Evolutionary conservation across 2,329 filamentous ascomycete species (phyloP).

Genomic region (Penicillium psychrosexuale): DNA sequence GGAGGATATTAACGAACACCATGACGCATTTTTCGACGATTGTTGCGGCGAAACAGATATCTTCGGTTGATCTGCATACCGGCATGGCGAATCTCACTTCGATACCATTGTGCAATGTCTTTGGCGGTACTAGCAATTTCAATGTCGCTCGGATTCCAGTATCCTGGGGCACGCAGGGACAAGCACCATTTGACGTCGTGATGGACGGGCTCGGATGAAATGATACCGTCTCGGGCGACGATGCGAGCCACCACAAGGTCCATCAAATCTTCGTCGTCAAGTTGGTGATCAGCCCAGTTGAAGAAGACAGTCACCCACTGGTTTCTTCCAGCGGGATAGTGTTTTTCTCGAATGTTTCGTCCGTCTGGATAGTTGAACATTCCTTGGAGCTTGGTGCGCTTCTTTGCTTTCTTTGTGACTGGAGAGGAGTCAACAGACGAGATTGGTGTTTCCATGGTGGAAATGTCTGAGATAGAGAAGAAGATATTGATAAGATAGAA

Average conservation of each 20-base stretch:
- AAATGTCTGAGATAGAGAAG: too few species aligned
- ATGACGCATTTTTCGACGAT: not conserved
- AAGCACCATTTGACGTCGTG: conserved; percentile 2
- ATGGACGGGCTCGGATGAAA: not conserved
- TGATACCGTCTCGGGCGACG: not conserved
- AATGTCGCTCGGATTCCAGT: not conserved
- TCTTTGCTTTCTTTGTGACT: not conserved
- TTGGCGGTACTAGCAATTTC: not conserved
- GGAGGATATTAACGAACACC: not conserved
- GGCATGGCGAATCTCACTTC: not conserved
- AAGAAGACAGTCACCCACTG: conserved; percentile 7
- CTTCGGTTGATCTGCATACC: not conserved
- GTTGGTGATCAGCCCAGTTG: not conserved
- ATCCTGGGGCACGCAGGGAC: not conserved
- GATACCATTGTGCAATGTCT: not conserved
- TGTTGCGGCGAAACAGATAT: not conserved
- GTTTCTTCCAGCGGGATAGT: too few species aligned
- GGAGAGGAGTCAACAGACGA: not conserved
- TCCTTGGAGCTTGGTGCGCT: not conserved
- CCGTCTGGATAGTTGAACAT: conserved; percentile 1
- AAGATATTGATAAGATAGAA: not conserved
- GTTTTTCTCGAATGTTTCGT: not conserved
- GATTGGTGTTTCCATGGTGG: not conserved
- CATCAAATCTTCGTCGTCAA: not conserved
- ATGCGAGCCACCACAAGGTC: not conserved